Evolutionary conservation across 768 basidiomycete species (phyloP).

Genomic region (Pleurotus tuoliensis): DNA sequence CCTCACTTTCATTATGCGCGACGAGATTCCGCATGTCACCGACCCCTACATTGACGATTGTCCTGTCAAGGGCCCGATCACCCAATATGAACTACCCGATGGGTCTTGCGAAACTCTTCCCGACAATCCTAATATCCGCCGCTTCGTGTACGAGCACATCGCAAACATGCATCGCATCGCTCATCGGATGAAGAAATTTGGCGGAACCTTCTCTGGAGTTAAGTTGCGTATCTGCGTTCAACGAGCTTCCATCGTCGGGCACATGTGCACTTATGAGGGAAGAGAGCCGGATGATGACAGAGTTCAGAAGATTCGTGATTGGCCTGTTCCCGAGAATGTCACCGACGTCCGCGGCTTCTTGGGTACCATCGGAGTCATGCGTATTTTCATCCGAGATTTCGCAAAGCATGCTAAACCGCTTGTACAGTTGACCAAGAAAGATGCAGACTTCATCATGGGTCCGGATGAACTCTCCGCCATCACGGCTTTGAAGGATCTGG

Average conservation of each 20-base stretch:
- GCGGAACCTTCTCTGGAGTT: constrained; percentile 31
- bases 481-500: too few relatives aligned
- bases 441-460: too few relatives aligned
- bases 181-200: constrained; percentile 30
- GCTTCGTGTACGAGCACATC: constrained; percentile 38
- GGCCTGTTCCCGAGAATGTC: constrained; percentile 17
- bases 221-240: constrained; percentile 23
- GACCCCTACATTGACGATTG: too few relatives aligned
- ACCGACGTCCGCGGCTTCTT: constrained; percentile 27
- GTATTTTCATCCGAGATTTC: too few relatives aligned
- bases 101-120: too few relatives aligned
- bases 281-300: neutral
- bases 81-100: too few relatives aligned
- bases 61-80: too few relatives aligned
- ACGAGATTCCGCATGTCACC: constrained; percentile 24
- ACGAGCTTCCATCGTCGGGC: too few relatives aligned
- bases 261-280: too few relatives aligned
- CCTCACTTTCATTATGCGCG: constrained; percentile 29
- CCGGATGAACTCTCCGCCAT: too few relatives aligned
- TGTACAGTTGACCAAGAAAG: too few relatives aligned
- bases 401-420: too few relatives aligned
- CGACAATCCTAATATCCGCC: neutral
- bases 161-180: constrained; percentile 30
- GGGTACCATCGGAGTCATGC: constrained; percentile 9
- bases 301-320: constrained; percentile 17